A percentile compares a stretch with the other conserved stretches of the same genome.
Evolutionary conservation across 305 asterid species (phyloP).

Genomic region (Fraxinus velutina): DNA sequence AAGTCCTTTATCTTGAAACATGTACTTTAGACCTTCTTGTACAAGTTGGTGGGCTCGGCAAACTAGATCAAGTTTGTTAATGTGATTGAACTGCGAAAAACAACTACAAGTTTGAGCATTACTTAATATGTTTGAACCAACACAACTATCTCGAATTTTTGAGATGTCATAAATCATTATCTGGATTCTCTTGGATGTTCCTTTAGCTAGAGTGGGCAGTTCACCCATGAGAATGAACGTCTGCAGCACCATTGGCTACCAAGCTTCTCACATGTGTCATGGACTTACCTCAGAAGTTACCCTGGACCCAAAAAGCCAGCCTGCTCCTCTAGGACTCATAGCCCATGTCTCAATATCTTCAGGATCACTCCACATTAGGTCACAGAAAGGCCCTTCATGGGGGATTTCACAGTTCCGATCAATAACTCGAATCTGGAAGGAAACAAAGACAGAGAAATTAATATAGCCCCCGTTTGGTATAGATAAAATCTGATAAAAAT

Average conservation of each 20-base stretch:
- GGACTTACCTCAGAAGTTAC: constrained; percentile 84
- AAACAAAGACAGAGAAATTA: neutral
- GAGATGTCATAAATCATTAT: neutral
- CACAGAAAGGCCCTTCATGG: constrained; percentile 99
- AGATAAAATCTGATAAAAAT: too few species aligned
- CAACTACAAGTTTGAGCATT: constrained; percentile 20
- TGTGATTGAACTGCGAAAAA: constrained; percentile 81
- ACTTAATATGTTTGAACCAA: neutral
- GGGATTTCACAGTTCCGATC: constrained; percentile 96
- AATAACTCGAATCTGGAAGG: constrained; percentile 74
- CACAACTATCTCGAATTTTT: neutral
- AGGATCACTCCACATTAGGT: constrained; percentile 99
- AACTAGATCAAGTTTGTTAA: constrained; percentile 88
- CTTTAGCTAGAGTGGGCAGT: neutral
- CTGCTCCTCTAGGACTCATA: constrained; percentile 99
- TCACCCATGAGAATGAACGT: neutral
- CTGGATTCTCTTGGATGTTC: neutral
- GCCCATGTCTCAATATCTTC: constrained; percentile 99
- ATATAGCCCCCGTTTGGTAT: neutral
- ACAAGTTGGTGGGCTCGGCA: constrained; percentile 99
- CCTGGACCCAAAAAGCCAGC: constrained; percentile 97
- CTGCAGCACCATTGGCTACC: neutral
- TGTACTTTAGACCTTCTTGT: constrained; percentile 95
- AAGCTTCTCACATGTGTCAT: constrained; percentile 1
- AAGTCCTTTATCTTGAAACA: constrained; percentile 98